Conservation (phyloP, 257 asterid genomes). For the Paraleonurus japonicus region DNA sequence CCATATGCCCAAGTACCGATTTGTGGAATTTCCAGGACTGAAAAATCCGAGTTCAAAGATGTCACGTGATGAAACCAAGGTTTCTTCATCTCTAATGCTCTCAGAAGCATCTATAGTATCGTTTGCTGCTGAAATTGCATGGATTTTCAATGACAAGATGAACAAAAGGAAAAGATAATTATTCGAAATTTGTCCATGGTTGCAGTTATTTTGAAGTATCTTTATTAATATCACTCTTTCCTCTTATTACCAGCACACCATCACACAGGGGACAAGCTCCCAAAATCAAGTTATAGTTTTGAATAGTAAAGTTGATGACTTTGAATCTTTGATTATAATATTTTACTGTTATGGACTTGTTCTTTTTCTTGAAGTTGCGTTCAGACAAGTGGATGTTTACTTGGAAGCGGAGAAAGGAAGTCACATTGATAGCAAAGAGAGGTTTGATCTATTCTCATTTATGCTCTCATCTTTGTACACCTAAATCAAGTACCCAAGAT, state of each 20-base stretch:
- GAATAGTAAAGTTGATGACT: background rate
- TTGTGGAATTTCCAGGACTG: background rate
- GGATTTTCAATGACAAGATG: background rate
- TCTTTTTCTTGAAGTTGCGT: background rate
- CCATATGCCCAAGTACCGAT: conserved; percentile 17
- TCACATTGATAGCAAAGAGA: background rate
- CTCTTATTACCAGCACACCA: background rate
- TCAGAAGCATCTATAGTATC: background rate
- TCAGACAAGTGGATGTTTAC: background rate
- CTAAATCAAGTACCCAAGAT: background rate
- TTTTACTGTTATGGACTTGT: background rate
- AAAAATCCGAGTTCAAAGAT: conserved; percentile 13
- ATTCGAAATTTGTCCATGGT: background rate
- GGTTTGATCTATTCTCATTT: background rate
- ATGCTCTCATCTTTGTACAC: background rate
- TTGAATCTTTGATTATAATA: background rate
- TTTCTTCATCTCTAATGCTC: background rate
- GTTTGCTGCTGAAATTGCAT: background rate
- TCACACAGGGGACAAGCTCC: background rate
- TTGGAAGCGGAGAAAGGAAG: background rate
- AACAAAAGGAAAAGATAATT: background rate
- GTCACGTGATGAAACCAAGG: background rate
- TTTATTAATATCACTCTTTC: background rate
- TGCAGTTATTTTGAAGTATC: background rate
- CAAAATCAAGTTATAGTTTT: background rate